Percentiles rank a stretch among this genome's conserved stretches.
Conservation (phyloP, 805 yeast genomes). For the Barnettozyma pratensis region DNA sequence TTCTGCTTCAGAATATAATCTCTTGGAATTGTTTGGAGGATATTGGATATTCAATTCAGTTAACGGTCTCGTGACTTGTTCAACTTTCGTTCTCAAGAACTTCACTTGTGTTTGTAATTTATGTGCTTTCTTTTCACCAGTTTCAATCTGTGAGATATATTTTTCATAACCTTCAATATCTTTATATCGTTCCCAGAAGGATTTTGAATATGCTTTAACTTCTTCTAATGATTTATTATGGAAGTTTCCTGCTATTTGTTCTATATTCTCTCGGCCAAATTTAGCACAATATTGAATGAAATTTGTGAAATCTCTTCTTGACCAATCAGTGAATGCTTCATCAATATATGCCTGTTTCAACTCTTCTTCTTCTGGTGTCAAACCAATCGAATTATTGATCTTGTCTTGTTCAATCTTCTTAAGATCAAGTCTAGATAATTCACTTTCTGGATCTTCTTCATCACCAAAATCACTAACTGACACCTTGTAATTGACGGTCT, state of each 20-base stretch:
- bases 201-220: conserved; percentile 50
- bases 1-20: conserved; percentile 63
- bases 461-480: conserved; percentile 58
- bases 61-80: conserved; percentile 51
- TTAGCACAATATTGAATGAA: conserved; percentile 67
- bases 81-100: conserved; percentile 48
- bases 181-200: conserved; percentile 57
- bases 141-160: conserved; percentile 64
- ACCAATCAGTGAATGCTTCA: conserved; percentile 63
- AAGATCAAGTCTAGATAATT: conserved; percentile 12
- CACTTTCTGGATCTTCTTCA: conserved; percentile 30
- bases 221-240: conserved; percentile 56
- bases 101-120: conserved; percentile 50
- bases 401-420: conserved; percentile 41
- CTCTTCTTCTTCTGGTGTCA: conserved; percentile 57
- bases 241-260: conserved; percentile 47
- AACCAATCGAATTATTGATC: conserved; percentile 51
- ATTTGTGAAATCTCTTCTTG: conserved; percentile 68
- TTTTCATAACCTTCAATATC: conserved; percentile 69
- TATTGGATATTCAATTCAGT: conserved; percentile 61
- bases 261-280: conserved; percentile 51
- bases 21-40: conserved; percentile 79
- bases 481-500: conserved; percentile 52
- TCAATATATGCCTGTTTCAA: conserved; percentile 48
- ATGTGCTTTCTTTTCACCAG: conserved; percentile 64